These are phyloP conservation scores for Lichtheimia hyalospora DNA, from an alignment of 371 early-diverging fungal species.

Conservation along the genomic window DNA sequence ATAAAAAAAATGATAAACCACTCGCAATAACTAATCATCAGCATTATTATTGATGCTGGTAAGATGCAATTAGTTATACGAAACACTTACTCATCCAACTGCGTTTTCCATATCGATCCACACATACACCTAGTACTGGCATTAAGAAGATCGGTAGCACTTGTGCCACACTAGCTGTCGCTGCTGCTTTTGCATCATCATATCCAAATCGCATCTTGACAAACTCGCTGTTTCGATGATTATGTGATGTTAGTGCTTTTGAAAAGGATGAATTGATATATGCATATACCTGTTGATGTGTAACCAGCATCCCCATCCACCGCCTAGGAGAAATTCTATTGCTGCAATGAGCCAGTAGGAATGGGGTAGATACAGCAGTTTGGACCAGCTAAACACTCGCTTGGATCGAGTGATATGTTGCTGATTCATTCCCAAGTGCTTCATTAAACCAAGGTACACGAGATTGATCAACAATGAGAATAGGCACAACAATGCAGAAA, in stretches of 20 bases:
- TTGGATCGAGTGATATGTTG: conserved; percentile 35
- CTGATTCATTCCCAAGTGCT: conserved; percentile 6
- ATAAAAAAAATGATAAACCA: conserved; percentile 30
- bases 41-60: not conserved
- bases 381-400: conserved; percentile 50
- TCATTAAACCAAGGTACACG: conserved; percentile 50
- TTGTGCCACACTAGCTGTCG: conserved; percentile 63
- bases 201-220: conserved; percentile 57
- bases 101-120: conserved; percentile 60
- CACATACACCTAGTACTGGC: conserved; percentile 61
- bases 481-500: conserved; percentile 55
- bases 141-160: conserved; percentile 64
- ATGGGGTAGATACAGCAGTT: conserved; percentile 53
- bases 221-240: conserved; percentile 41
- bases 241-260: not conserved
- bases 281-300: conserved; percentile 57
- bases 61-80: not conserved
- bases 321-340: conserved; percentile 61
- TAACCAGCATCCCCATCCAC: conserved; percentile 66
- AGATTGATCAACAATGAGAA: conserved; percentile 64
- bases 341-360: conserved; percentile 59
- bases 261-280: not conserved
- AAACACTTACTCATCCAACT: conserved; percentile 36
- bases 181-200: conserved; percentile 53
- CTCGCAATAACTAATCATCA: conserved; percentile 38